Evolutionary conservation across 2,329 filamentous ascomycete genomes (phyloP).

Genomic region (Colletotrichum liriopes): DNA sequence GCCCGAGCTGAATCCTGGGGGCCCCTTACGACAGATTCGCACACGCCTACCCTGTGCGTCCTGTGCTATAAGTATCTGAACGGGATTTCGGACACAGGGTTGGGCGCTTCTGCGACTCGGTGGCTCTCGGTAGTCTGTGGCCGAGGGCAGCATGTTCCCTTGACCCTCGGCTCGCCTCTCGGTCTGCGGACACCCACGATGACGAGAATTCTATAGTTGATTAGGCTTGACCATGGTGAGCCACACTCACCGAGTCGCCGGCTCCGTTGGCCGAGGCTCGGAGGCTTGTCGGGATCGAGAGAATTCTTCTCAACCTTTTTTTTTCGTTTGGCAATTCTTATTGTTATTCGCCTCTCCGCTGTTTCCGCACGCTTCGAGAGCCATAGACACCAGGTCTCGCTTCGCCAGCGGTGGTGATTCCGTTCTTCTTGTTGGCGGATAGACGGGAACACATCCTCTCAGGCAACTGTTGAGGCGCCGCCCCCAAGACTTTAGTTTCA

Average conservation of each 20-base stretch:
- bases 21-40: constrained; percentile 12
- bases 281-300: background rate
- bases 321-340: too few relatives aligned
- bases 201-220: background rate
- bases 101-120: constrained; percentile 20
- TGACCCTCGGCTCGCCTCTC: constrained; percentile 36
- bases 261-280: background rate
- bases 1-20: constrained; percentile 20
- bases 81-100: constrained; percentile 20
- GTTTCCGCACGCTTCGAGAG: background rate
- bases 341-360: background rate
- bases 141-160: constrained; percentile 29
- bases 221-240: constrained; percentile 2
- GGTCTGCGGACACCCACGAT: constrained; percentile 26
- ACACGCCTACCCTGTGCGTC: constrained; percentile 22
- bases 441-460: constrained; percentile 37
- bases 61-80: background rate
- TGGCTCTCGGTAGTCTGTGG: constrained; percentile 31
- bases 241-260: constrained; percentile 3
- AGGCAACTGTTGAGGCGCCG: constrained; percentile 3
- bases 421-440: constrained; percentile 29
- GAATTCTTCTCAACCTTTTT: too few relatives aligned
- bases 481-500: constrained; percentile 9
- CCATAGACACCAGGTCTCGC: background rate
- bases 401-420: background rate